Percentiles rank a stretch among this genome's conserved stretches.
These are phyloP conservation scores for Gamarada debralockiae DNA, from an alignment of 495 filamentous ascomycete genomes.

Conservation along the genomic window DNA sequence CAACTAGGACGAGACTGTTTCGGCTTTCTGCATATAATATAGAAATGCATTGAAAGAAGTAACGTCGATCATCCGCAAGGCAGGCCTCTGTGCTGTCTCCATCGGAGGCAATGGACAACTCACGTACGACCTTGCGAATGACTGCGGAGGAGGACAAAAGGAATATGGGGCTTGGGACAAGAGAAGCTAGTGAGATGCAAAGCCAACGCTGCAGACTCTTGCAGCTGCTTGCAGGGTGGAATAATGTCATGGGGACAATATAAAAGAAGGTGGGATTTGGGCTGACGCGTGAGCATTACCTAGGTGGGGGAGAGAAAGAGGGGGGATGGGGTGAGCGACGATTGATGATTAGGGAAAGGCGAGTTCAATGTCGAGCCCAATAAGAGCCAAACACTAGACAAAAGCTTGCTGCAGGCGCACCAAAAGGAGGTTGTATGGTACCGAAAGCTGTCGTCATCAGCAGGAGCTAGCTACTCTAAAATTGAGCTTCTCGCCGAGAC, in stretches of 20 bases:
- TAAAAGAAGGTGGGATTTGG: conserved; percentile 8
- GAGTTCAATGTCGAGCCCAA: neutral
- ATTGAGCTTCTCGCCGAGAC: no score
- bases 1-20: conserved; percentile 24
- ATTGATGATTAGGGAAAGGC: neutral
- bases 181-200: conserved; percentile 20
- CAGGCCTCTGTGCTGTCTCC: conserved; percentile 25
- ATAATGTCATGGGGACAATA: conserved; percentile 18
- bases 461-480: no score
- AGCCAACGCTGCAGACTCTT: conserved; percentile 24
- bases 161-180: conserved; percentile 26
- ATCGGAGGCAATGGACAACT: conserved; percentile 22
- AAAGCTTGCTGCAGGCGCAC: no score
- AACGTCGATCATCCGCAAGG: conserved; percentile 25
- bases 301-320: neutral
- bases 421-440: no score
- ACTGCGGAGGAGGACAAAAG: conserved; percentile 14
- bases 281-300: neutral
- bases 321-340: conserved; percentile 1
- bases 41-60: conserved; percentile 23
- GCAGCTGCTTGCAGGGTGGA: conserved; percentile 18
- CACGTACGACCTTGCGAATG: conserved; percentile 21
- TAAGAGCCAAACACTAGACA: neutral
- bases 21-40: conserved; percentile 28
- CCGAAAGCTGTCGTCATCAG: no score